Evolutionary conservation across 129 eudicot genomes (phyloP).

Genomic region (Saposhnikovia divaricata): DNA sequence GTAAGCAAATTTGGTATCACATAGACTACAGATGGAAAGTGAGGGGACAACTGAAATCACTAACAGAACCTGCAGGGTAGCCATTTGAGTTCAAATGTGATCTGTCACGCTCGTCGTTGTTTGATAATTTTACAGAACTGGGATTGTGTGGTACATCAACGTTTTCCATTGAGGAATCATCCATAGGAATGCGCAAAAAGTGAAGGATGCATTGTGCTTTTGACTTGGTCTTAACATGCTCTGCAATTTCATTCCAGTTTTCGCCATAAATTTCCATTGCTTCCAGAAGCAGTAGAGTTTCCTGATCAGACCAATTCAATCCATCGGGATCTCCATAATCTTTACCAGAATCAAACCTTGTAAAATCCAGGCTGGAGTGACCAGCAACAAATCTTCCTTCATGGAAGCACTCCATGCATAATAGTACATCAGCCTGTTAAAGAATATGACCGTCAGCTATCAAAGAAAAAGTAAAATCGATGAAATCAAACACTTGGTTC

Average conservation of each 20-base stretch:
- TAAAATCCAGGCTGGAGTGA: conserved; percentile 91
- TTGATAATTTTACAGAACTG: conserved; percentile 22
- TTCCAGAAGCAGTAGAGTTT: conserved; percentile 81
- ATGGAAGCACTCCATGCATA: conserved; percentile 78
- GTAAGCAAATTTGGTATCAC: conserved; percentile 4
- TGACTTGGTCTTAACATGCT: conserved; percentile 86
- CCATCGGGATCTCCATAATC: conserved; percentile 78
- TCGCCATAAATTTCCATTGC: conserved; percentile 68
- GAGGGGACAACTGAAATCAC: background rate
- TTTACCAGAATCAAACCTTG: conserved; percentile 49
- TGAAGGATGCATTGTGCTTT: conserved; percentile 91
- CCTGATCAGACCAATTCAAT: conserved; percentile 90
- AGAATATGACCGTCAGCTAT: conserved; percentile 17
- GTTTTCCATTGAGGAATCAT: conserved; percentile 60
- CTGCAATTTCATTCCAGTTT: conserved; percentile 88
- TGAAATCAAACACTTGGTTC: background rate
- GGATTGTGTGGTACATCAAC: conserved; percentile 49
- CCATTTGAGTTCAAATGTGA: conserved; percentile 59
- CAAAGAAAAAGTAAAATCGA: background rate
- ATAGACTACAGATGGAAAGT: background rate
- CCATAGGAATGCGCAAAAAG: conserved; percentile 76
- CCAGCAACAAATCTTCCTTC: conserved; percentile 80
- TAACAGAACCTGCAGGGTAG: conserved; percentile 27
- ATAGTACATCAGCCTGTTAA: conserved; percentile 58
- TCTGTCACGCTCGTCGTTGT: conserved; percentile 36